Base-by-base conservation (phyloP, 306 rosid species). In the Cicer cuneatum region DNA sequence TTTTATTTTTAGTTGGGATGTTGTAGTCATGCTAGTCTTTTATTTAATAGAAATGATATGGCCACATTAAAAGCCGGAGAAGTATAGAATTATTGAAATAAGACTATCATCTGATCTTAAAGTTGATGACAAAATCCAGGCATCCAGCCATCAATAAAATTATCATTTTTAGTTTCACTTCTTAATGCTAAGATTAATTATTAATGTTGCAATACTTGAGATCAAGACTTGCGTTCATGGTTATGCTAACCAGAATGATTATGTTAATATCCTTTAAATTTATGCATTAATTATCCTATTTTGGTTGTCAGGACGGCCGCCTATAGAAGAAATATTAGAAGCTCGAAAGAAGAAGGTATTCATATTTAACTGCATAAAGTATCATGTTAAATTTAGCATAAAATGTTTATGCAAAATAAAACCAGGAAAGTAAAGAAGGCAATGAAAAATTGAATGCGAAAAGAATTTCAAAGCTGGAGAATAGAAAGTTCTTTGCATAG, bases 241-340 rank as follows among this genome's bases (percentile, higher is more conserved):
- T 63, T 64, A 67, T 48, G 64, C 70, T 74, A 5, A 49, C 39
- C 12, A 21, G 48, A 76, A 57, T 66, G 69, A 9, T 65, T 66
- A 42, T 64, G 60, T 41, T 49, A 5, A 49, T 18, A 19, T 73
- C 24, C 15, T 61, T 29, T 73, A 21, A 43, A 35, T 38, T 45
- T 12, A 35, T 21, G n/a, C 38, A 6, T 60, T 46, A 42, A 48
- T 70, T 72, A 39, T 33, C 24, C 12, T 48, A 43, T 66, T 71
- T 51, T 75, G 38, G 16, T 80, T 78, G 77, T 72, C 82, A 94
- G 99, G 99, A 46, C 87, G 97, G 46, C 95, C 89, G 0, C 86
- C 99, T 18, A 75, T 94, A 1, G 93, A 88, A 75, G 90, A 92
- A 74, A 84, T 94, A 81, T 60, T 94, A 79, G 86, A 84, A 59